Evolutionary conservation across 2,329 filamentous ascomycete species (phyloP), one percentile per base, ranked within the genome.

Genomic region (Cladosporium colombiae): DNA sequence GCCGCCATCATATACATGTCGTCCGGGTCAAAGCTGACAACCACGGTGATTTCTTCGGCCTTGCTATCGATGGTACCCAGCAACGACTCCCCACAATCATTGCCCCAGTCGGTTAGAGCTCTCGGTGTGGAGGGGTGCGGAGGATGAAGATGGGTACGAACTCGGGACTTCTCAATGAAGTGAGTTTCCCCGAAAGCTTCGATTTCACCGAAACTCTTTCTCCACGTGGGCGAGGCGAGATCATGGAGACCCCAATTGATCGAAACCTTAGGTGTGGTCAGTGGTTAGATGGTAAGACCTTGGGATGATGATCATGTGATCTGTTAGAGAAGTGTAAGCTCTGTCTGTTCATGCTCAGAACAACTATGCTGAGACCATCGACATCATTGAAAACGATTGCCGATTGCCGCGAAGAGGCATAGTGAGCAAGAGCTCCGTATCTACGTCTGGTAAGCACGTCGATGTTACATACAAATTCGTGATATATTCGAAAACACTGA

Each of bases 91-190:
- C 56, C 56, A 59, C 56, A 59, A 25, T 59, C 35, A 27, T 59
- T 59, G 33, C 56, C 56, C 56, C 56, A 59, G 56, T 46, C 21
- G 56, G 56, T 59, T 59, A 59, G 56, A 46, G 14, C 23, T 59
- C 37, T 59, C 56, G 56, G 56, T 25, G 56, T 46, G 56, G 56
- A 46, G 56, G 23, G 35, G 56, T 59, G 33, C 5, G 35, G 56
- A 46, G 46, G 59, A 31, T 31, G 46, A 23, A 61, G 44, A 44
- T 50, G 27, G 58, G 14, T 29, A 16, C 23, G 3, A 33, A 16
- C 25, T 61, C 58, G 58, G 58, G 8, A n/a, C 10, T 14, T 21
- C 58, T 50, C 40, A 21, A 61, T 23, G 7, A 11, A n/a, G 58
- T 35, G 58, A 23, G 29, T 52, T 52, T 62, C 59, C 16, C 44